These are phyloP conservation scores for Hondaea fermentalgiana DNA, from an alignment of 108 stramenopile species.

Conservation along the genomic window DNA sequence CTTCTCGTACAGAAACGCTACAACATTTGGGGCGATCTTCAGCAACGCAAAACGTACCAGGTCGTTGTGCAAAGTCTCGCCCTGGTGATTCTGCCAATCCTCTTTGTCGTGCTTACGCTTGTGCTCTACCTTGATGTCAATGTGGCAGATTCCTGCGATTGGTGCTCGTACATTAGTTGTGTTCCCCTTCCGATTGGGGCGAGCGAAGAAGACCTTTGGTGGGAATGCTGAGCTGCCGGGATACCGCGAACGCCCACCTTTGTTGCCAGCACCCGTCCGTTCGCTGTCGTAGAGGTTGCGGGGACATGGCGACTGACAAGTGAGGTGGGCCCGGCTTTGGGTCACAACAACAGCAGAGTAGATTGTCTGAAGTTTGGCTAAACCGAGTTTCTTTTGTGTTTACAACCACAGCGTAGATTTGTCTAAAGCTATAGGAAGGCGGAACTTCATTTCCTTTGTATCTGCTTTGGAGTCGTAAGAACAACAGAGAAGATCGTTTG, in stretches of 20 bases:
- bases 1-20: constrained; percentile 1
- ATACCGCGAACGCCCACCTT: too few relatives aligned
- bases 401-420: too few relatives aligned
- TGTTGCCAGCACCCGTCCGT: too few relatives aligned
- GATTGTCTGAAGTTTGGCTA: not conserved
- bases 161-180: constrained; percentile 3
- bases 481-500: too few relatives aligned
- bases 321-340: too few relatives aligned
- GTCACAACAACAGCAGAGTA: not conserved
- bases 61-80: not conserved
- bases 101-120: not conserved
- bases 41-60: not conserved
- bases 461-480: too few relatives aligned
- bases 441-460: too few relatives aligned
- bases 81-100: not conserved
- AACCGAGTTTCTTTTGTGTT: too few relatives aligned
- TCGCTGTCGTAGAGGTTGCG: not conserved
- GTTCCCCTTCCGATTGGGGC: not conserved
- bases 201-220: not conserved
- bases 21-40: not conserved
- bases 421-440: too few relatives aligned
- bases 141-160: not conserved
- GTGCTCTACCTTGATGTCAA: not conserved
- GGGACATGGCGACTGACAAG: not conserved
- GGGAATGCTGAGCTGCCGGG: not conserved